Percentiles rank a stretch among this genome's conserved stretches.
These are phyloP conservation scores for Polysphondylium violaceum DNA, from an alignment of 78 protist genomes.

Conservation along the genomic window DNA sequence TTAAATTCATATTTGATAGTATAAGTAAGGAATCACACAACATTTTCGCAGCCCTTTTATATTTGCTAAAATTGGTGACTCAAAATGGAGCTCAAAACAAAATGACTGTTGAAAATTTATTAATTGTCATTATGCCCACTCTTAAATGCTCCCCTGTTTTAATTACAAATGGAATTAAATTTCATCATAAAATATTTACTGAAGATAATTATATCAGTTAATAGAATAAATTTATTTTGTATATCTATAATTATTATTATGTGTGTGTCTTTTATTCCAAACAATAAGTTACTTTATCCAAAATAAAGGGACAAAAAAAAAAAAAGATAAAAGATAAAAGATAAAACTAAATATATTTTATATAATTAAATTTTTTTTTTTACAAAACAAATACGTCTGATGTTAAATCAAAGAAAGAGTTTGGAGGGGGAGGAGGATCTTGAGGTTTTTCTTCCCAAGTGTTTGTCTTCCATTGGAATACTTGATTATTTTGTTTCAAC, in stretches of 20 bases:
- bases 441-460: conserved; percentile 73
- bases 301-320: neutral
- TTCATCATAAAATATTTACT: conserved; percentile 87
- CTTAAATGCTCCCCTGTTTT: conserved; percentile 45
- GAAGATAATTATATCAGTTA: neutral
- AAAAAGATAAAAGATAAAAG: no score
- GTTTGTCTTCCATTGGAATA: conserved; percentile 66
- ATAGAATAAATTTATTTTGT: no score
- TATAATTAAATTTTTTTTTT: neutral
- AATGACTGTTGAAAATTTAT: conserved; percentile 63
- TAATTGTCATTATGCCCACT: conserved; percentile 61
- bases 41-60: conserved; percentile 6
- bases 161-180: conserved; percentile 51
- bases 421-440: conserved; percentile 70
- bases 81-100: conserved; percentile 23
- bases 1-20: conserved; percentile 71
- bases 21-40: neutral
- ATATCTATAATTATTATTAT: neutral
- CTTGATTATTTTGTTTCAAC: conserved; percentile 17
- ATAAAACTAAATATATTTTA: neutral
- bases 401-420: conserved; percentile 28
- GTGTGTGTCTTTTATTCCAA: no score
- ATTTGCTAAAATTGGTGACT: neutral
- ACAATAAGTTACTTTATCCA: neutral
- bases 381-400: conserved; percentile 74